Evolutionary conservation across 192 early-diverging fungal species (phyloP).

Genomic region (Diversispora eburnea): DNA sequence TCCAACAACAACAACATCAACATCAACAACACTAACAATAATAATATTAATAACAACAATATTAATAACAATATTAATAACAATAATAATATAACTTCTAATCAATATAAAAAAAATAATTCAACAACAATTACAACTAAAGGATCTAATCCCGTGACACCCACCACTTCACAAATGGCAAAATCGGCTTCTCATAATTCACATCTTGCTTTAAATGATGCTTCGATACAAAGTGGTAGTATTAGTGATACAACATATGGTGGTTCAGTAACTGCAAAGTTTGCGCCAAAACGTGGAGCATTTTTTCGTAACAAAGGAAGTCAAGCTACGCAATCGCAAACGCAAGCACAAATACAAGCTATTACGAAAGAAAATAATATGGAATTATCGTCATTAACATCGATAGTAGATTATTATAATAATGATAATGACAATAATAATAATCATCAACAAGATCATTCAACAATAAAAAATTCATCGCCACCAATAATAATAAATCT

Average conservation of each 20-base stretch:
- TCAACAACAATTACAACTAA: no score
- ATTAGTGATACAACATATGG: constrained; percentile 26
- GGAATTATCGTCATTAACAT: no score
- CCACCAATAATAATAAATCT: no score
- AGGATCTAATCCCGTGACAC: not conserved
- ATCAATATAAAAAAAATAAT: not conserved
- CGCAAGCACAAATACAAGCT: no score
- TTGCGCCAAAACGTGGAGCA: not conserved
- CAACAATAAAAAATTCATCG: no score
- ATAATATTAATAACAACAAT: not conserved
- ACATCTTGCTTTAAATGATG: not conserved
- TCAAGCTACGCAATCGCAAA: no score
- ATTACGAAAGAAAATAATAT: no score
- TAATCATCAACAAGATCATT: no score
- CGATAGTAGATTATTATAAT: no score
- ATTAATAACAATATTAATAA: constrained; percentile 15
- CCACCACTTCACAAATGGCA: not conserved
- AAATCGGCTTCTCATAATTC: not conserved
- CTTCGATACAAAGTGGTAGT: constrained; percentile 26
- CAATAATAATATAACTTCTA: not conserved
- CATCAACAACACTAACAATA: constrained; percentile 9
- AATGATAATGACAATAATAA: no score
- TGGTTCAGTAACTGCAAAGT: not conserved
- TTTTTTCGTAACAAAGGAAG: constrained; percentile 15
- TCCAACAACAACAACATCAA: no score